Evolutionary conservation across 2,329 filamentous ascomycete genomes (phyloP), one percentile per base, ranked within the genome.

Genomic region (Fusarium vanettenii): DNA sequence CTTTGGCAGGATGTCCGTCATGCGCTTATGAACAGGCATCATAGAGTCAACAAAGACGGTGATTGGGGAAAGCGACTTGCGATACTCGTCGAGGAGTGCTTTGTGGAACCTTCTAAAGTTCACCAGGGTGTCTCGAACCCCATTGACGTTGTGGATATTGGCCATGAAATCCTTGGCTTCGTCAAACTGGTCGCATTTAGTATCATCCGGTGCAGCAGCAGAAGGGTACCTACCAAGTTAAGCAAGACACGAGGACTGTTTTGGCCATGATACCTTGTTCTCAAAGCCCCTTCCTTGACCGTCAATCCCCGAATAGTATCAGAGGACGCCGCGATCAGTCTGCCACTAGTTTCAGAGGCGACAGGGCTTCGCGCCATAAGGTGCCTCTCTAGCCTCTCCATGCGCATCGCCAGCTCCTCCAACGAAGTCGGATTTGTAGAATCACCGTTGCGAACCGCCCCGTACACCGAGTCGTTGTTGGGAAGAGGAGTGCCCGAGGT

Each of bases 11-110:
- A 90, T 88, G 67, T 90, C 88, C 33, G 84, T 85, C 89, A 90
- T 90, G 56, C 89, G 87, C 78, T 89, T 89, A 66, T 86, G 86
- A 3, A 90, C 84, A 0, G 89, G 88, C 78, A 89, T 87, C 82
- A 89, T 87, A n/a, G 88, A 90, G 74, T 90, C 87, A 31, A 89
- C 88, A 74, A 87, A 90, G 35, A 90, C 88, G 4, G 87, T 84
- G 52, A 90, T 89, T 1, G 89, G 88, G 6, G 85, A 80, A 45
- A 89, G 80, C 0, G 84, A 84, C 73, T 86, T 85, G 63, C 82
- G 82, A 74, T 87, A 85, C 33, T 88, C 85, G 59, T 86, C 84
- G 71, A 87, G 86, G 10, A 90, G 80, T 16, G 83, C 80, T 69
- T 82, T 85, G 75, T 89, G 85, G 41, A 89, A 84, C 52, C 84